Conservation (phyloP, 345 rosid species). For the Streptanthus diversifolius region DNA sequence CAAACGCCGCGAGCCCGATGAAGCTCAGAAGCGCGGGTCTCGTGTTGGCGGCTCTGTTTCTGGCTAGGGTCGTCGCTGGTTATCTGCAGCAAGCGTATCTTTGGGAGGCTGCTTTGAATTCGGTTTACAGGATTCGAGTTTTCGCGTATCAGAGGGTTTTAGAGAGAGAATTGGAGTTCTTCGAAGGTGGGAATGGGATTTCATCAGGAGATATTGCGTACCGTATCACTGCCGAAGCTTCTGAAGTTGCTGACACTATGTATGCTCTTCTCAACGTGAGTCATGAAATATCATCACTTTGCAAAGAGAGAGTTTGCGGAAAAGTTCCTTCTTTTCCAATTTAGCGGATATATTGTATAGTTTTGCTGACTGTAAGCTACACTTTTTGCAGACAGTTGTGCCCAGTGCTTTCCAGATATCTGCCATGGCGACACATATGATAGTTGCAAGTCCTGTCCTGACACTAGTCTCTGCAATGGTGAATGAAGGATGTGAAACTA, state of each 20-base stretch:
- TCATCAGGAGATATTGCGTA: conserved; percentile 77
- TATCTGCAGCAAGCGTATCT: conserved; percentile 75
- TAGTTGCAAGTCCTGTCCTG: conserved; percentile 71
- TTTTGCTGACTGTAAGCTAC: not conserved
- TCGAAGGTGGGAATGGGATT: conserved; percentile 65
- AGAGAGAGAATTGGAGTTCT: conserved; percentile 68
- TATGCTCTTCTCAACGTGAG: conserved; percentile 80
- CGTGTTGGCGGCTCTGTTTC: conserved; percentile 43
- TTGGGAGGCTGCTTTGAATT: conserved; percentile 74
- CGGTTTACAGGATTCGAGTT: conserved; percentile 57
- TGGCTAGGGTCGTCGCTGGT: conserved; percentile 50
- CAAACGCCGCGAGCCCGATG: conserved; percentile 18
- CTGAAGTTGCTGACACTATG: conserved; percentile 71
- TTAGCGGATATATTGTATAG: not conserved
- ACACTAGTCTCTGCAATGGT: conserved; percentile 79
- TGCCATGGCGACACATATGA: conserved; percentile 78
- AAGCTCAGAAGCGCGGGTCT: conserved; percentile 40
- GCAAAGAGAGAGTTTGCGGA: not conserved
- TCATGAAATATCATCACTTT: conserved; percentile 1
- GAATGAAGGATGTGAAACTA: conserved; percentile 16
- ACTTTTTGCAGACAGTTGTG: conserved; percentile 59
- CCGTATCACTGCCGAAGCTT: conserved; percentile 76
- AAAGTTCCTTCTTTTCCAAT: not conserved
- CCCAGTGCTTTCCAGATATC: conserved; percentile 75
- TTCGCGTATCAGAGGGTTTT: conserved; percentile 58